Evolutionary conservation across 139 green algal genomes (phyloP).

Genomic region (Chlamydomonas eustigma): DNA sequence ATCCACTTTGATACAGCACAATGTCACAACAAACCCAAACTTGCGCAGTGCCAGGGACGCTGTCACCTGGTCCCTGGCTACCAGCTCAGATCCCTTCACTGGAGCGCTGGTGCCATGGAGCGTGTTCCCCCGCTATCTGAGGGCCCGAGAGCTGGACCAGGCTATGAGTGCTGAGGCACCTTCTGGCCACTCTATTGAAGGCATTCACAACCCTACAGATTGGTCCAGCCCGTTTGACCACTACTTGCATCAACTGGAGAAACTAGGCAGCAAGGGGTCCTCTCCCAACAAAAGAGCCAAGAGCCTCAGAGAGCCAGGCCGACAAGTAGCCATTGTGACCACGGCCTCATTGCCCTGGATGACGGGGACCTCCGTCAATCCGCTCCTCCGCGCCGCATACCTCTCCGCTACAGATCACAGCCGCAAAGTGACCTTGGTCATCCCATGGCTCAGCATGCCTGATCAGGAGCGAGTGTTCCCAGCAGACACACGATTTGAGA

Average conservation of each 20-base stretch:
- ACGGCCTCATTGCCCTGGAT: conserved; percentile 97
- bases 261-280: neutral
- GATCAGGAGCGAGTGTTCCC: conserved; percentile 95
- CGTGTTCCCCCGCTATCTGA: conserved; percentile 37
- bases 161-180: too few relatives aligned
- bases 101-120: conserved; percentile 33
- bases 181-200: too few relatives aligned
- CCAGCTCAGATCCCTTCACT: conserved; percentile 7
- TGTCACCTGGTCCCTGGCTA: conserved; percentile 17
- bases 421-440: conserved; percentile 59
- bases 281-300: neutral
- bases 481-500: conserved; percentile 13
- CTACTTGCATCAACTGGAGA: neutral
- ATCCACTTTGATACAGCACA: conserved; percentile 30
- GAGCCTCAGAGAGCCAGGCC: neutral
- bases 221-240: conserved; percentile 1
- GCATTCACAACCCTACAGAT: neutral
- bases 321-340: conserved; percentile 91
- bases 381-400: conserved; percentile 92
- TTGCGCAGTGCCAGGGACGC: conserved; percentile 12
- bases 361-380: conserved; percentile 97
- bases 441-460: conserved; percentile 67
- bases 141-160: conserved; percentile 25
- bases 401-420: conserved; percentile 61
- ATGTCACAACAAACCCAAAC: neutral